Percentiles rank a stretch among this genome's conserved stretches.
Conservation (phyloP, 805 yeast species). For the Zygotorulaspora sp. region DNA sequence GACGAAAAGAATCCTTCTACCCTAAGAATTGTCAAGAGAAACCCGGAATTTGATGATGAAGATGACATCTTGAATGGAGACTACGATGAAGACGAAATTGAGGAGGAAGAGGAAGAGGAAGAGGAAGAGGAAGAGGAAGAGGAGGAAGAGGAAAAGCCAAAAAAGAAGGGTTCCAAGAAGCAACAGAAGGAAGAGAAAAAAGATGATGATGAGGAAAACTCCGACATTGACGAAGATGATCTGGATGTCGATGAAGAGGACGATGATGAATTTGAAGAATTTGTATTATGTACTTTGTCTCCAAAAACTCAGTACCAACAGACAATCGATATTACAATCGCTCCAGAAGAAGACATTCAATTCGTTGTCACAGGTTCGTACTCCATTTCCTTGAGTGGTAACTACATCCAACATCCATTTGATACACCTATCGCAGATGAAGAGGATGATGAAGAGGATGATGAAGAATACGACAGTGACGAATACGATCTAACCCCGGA, state of each 20-base stretch:
- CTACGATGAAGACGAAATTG: conserved; percentile 42
- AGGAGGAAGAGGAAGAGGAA: conserved; percentile 43
- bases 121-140: conserved; percentile 40
- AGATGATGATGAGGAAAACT: conserved; percentile 49
- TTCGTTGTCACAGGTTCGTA: conserved; percentile 96
- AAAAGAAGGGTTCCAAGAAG: conserved; percentile 51
- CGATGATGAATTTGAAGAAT: conserved; percentile 78
- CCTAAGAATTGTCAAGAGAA: conserved; percentile 77
- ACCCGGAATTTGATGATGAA: conserved; percentile 46
- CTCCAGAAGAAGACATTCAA: conserved; percentile 89
- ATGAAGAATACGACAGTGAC: conserved; percentile 62
- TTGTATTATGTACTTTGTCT: conserved; percentile 80
- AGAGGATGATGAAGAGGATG: conserved; percentile 46
- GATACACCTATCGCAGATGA: conserved; percentile 49
- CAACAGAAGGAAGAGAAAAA: conserved; percentile 39
- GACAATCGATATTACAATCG: conserved; percentile 80
- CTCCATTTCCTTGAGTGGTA: conserved; percentile 88
- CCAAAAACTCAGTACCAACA: conserved; percentile 86
- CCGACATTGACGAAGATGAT: conserved; percentile 47
- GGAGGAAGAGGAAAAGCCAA: conserved; percentile 37
- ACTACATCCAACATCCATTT: conserved; percentile 93
- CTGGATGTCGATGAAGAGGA: conserved; percentile 56
- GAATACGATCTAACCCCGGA: conserved; percentile 44
- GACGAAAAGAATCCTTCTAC: conserved; percentile 86
- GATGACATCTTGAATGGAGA: conserved; percentile 44